Evolutionary conservation across 2,329 filamentous ascomycete genomes (phyloP).

Genomic region (Fusarium marasasianum): DNA sequence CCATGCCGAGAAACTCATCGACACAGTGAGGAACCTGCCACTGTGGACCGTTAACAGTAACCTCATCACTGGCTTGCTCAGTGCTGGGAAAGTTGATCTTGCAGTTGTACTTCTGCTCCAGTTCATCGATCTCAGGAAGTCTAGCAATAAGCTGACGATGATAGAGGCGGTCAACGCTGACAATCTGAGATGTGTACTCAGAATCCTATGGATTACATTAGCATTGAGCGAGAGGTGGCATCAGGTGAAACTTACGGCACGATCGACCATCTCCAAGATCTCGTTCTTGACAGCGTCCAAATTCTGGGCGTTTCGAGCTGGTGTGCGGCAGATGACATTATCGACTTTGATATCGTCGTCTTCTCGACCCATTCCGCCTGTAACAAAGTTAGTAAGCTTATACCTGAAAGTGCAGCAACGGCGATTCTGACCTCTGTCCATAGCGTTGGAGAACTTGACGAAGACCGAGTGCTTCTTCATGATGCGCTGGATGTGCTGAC

Average conservation of each 20-base stretch:
- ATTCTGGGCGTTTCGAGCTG: slow-evolving; percentile 95
- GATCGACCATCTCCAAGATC: slow-evolving; percentile 99
- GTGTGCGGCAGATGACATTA: slow-evolving; percentile 98
- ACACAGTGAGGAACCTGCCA: slow-evolving; percentile 98
- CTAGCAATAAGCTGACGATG: slow-evolving; percentile 93
- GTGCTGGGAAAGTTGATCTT: slow-evolving; percentile 99
- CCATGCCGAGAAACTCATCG: slow-evolving; percentile 96
- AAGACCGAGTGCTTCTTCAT: slow-evolving; percentile 99
- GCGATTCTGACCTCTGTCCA: slow-evolving; percentile 78
- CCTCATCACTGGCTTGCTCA: slow-evolving; percentile 94
- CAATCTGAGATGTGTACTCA: slow-evolving; percentile 93
- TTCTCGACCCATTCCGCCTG: slow-evolving; percentile 80
- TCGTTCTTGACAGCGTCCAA: slow-evolving; percentile 97
- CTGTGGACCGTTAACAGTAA: slow-evolving; percentile 94
- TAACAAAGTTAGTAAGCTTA: slow-evolving; percentile 47
- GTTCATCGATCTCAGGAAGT: slow-evolving; percentile 87
- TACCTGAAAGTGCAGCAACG: not conserved
- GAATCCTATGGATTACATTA: slow-evolving; percentile 72
- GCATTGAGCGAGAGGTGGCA: not conserved
- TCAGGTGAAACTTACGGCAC: slow-evolving; percentile 69
- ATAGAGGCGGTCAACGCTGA: slow-evolving; percentile 93
- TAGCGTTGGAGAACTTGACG: slow-evolving; percentile 98
- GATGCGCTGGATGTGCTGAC: slow-evolving; percentile 98
- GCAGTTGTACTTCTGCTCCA: slow-evolving; percentile 99
- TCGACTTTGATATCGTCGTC: slow-evolving; percentile 99